phyloP scores from a whole-genome alignment of 768 basidiomycete genomes.

The Hebeloma cylindrosporum region DNA sequence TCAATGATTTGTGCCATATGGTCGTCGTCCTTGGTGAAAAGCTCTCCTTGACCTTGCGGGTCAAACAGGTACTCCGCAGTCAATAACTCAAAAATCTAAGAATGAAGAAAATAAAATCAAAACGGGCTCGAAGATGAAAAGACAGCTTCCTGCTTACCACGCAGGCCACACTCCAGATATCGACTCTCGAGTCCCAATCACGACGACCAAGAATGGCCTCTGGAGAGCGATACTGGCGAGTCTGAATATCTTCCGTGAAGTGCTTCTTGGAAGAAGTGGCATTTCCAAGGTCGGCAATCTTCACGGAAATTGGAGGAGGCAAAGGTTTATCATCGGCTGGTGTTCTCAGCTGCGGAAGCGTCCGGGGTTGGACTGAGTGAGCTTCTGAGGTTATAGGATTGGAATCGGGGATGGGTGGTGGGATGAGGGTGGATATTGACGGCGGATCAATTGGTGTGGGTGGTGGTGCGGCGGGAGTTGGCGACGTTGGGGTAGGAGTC shows the following conservation, averaged over 20 bases:
- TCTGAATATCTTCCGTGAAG: constrained; percentile 95
- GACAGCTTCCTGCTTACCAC: constrained; percentile 52
- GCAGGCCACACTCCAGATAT: constrained; percentile 92
- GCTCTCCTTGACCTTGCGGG: constrained; percentile 75
- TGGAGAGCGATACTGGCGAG: constrained; percentile 93
- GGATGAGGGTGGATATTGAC: constrained; percentile 18
- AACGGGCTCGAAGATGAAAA: background rate
- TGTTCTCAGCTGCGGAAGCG: constrained; percentile 26
- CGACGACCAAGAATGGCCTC: constrained; percentile 87
- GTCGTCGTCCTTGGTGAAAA: constrained; percentile 92
- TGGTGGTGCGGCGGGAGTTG: constrained; percentile 33
- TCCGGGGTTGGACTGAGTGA: constrained; percentile 14
- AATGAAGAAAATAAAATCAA: constrained; percentile 4
- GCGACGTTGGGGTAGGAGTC: constrained; percentile 8
- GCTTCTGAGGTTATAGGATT: constrained; percentile 8
- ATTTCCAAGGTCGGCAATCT: constrained; percentile 94
- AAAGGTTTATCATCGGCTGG: constrained; percentile 15
- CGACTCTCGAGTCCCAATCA: constrained; percentile 84
- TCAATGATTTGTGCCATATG: constrained; percentile 96
- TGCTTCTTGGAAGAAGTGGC: constrained; percentile 89
- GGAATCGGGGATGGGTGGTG: constrained; percentile 14
- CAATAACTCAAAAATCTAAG: constrained; percentile 80
- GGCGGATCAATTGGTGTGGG: constrained; percentile 38
- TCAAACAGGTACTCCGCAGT: constrained; percentile 94
- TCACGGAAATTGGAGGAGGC: constrained; percentile 67